Evolutionary conservation across 73 alveolate species (phyloP).

Genomic region (Paraurostyla sp.): DNA sequence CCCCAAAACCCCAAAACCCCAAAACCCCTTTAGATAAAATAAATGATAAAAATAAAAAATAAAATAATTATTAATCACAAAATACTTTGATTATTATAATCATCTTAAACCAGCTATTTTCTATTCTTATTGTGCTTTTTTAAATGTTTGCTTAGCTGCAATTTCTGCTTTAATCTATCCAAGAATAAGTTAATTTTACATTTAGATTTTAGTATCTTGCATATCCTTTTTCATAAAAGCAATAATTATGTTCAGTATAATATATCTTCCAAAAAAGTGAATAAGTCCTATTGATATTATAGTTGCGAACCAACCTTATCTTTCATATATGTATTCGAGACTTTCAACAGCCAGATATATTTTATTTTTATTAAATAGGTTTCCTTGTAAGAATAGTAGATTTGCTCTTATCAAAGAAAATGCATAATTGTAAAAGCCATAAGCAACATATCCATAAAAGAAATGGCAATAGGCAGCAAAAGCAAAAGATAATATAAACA

Average conservation of each 20-base stretch:
- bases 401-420: conserved; percentile 29
- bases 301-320: conserved; percentile 57
- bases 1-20: too few relatives aligned
- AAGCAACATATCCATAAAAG: conserved; percentile 31
- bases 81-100: too few relatives aligned
- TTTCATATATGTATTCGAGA: conserved; percentile 23
- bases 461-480: conserved; percentile 48
- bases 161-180: neutral
- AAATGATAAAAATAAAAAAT: too few relatives aligned
- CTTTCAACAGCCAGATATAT: conserved; percentile 39
- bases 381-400: conserved; percentile 44
- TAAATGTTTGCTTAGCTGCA: neutral
- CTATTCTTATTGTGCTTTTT: too few relatives aligned
- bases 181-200: neutral
- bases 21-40: too few relatives aligned
- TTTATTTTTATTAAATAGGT: conserved; percentile 22
- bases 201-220: neutral
- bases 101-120: too few relatives aligned
- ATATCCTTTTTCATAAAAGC: conserved; percentile 61
- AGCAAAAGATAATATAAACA: conserved; percentile 15
- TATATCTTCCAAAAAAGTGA: conserved; percentile 55
- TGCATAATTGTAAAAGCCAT: conserved; percentile 24
- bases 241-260: conserved; percentile 31
- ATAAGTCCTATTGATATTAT: conserved; percentile 21
- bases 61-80: too few relatives aligned